These are phyloP conservation scores for Inosperma sp. DNA, from an alignment of 768 basidiomycete species.

Conservation along the genomic window DNA sequence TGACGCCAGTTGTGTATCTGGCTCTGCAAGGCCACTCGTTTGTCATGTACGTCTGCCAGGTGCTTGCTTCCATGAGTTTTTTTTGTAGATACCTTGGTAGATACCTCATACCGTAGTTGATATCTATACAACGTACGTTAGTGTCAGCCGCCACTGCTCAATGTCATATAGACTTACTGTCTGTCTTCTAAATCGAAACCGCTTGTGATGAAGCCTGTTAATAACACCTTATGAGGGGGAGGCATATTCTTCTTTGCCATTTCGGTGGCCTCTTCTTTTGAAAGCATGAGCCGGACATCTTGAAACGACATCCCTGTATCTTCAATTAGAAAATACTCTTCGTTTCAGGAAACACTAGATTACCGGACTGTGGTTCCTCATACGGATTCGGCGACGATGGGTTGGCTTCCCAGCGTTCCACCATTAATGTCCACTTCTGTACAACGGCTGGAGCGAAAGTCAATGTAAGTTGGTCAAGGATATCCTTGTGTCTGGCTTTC, in stretches of 20 bases:
- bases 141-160: background rate
- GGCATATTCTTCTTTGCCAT: background rate
- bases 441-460: background rate
- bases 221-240: background rate
- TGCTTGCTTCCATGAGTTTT: constrained; percentile 5
- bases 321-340: background rate
- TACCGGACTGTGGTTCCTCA: constrained; percentile 10
- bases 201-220: background rate
- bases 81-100: too few relatives aligned
- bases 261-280: background rate
- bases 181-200: background rate
- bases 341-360: background rate
- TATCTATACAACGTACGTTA: background rate
- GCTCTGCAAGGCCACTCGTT: background rate
- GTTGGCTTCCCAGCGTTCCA: constrained; percentile 10
- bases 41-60: constrained; percentile 15
- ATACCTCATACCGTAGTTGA: background rate
- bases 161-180: background rate
- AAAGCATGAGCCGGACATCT: background rate
- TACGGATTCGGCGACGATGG: constrained; percentile 12
- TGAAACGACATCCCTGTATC: background rate
- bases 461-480: background rate
- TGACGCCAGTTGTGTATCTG: constrained; percentile 12
- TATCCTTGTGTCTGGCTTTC: constrained; percentile 6
- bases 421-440: constrained; percentile 8